These are phyloP conservation scores for Salvia miltiorrhiza DNA, from an alignment of 257 asterid genomes.

Conservation along the genomic window DNA sequence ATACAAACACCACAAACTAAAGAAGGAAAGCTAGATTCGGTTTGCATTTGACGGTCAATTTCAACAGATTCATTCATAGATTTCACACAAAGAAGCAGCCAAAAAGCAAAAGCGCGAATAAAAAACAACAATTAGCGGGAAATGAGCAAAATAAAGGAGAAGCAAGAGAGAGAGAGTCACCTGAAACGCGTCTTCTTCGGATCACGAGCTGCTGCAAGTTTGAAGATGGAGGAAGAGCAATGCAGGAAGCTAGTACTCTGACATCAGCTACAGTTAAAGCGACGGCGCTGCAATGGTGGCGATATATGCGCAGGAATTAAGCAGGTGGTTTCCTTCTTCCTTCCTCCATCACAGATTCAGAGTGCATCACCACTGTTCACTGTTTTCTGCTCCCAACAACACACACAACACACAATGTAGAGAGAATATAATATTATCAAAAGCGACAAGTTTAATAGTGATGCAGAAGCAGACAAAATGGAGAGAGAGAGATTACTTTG, in stretches of 20 bases:
- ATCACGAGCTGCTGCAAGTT: slow-evolving; percentile 37
- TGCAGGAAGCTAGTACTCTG: background rate
- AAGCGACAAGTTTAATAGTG: slow-evolving; percentile 25
- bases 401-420: slow-evolving; percentile 29
- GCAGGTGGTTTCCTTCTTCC: slow-evolving; percentile 7
- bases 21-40: slow-evolving; percentile 13
- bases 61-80: slow-evolving; percentile 38
- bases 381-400: slow-evolving; percentile 19
- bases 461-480: slow-evolving; percentile 30
- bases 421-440: slow-evolving; percentile 21
- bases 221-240: slow-evolving; percentile 27
- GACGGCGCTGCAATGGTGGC: slow-evolving; percentile 29
- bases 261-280: slow-evolving; percentile 1
- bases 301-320: background rate
- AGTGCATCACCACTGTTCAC: slow-evolving; percentile 17
- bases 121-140: background rate
- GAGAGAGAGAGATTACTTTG: background rate
- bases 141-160: slow-evolving; percentile 9
- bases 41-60: slow-evolving; percentile 32
- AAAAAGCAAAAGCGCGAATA: slow-evolving; percentile 27
- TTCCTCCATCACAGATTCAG: slow-evolving; percentile 33
- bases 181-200: slow-evolving; percentile 34
- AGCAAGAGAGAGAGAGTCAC: slow-evolving; percentile 30
- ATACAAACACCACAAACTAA: slow-evolving; percentile 4
- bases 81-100: slow-evolving; percentile 26